A percentile compares a stretch with the other conserved stretches of the same genome.
Conservation (phyloP, 257 asterid genomes). For the Oldenlandia corymbosa region DNA sequence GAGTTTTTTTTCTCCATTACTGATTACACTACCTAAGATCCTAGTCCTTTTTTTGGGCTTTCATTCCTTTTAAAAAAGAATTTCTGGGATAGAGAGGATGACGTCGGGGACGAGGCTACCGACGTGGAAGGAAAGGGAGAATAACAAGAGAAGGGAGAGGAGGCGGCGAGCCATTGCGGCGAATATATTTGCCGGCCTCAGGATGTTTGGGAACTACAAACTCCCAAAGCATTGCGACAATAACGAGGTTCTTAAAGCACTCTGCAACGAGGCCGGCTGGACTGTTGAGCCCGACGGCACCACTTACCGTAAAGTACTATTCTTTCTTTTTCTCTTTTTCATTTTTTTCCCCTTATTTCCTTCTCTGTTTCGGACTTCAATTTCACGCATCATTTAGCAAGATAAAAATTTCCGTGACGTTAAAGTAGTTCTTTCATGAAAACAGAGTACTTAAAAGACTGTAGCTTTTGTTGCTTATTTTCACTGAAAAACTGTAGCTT, state of each 20-base stretch:
- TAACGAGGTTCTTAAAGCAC: conserved; percentile 75
- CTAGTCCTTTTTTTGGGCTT: background rate
- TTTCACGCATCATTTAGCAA: background rate
- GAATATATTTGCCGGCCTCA: conserved; percentile 62
- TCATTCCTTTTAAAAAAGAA: too few species aligned
- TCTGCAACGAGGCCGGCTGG: conserved; percentile 74
- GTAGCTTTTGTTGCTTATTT: background rate
- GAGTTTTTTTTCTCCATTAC: too few species aligned
- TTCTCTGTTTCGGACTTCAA: background rate
- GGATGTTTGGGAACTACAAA: conserved; percentile 58
- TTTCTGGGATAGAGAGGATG: conserved; percentile 14
- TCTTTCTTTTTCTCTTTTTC: background rate
- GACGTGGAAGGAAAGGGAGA: conserved; percentile 79
- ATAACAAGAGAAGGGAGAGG: conserved; percentile 68
- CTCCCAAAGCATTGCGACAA: conserved; percentile 74
- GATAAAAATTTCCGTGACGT: background rate
- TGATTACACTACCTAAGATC: background rate
- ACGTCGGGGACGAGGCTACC: conserved; percentile 56
- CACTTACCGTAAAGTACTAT: conserved; percentile 57
- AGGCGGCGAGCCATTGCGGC: conserved; percentile 67
- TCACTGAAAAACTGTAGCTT: background rate
- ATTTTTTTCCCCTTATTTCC: background rate
- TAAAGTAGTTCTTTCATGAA: background rate
- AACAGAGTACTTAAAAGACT: background rate
- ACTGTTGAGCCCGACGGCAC: conserved; percentile 65